Evolutionary conservation across 2,329 filamentous ascomycete species (phyloP).

Genomic region (Colletotrichum gigasporum): DNA sequence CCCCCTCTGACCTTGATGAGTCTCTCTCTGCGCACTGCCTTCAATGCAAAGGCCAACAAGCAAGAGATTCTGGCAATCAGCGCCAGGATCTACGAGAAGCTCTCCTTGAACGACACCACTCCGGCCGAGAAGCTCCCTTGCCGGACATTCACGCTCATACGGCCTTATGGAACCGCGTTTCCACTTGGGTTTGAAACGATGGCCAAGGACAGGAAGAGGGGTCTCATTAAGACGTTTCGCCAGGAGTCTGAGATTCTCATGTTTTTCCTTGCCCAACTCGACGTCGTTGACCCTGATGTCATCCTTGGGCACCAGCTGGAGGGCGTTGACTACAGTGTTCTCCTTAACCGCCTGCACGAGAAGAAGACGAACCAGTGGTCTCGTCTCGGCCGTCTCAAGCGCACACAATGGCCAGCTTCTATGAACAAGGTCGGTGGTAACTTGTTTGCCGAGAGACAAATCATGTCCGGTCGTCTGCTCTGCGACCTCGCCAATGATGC

Average conservation of each 20-base stretch:
- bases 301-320: conserved; percentile 96
- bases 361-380: conserved; percentile 96
- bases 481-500: conserved; percentile 97
- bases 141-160: conserved; percentile 90
- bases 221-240: conserved; percentile 82
- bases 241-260: conserved; percentile 86
- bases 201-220: conserved; percentile 75
- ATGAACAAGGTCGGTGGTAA: conserved; percentile 87
- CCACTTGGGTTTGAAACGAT: conserved; percentile 88
- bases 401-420: conserved; percentile 85
- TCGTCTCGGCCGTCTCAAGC: conserved; percentile 85
- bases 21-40: conserved; percentile 84
- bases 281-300: conserved; percentile 90
- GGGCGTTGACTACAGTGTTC: conserved; percentile 92
- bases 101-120: conserved; percentile 87
- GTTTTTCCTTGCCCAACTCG: conserved; percentile 89
- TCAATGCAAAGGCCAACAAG: conserved; percentile 93
- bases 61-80: conserved; percentile 94
- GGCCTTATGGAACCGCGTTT: conserved; percentile 76
- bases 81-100: conserved; percentile 90
- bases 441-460: conserved; percentile 91
- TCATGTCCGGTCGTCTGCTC: conserved; percentile 87
- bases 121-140: conserved; percentile 89
- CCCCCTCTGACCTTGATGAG: conserved; percentile 97
- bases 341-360: conserved; percentile 86